Percentiles rank a stretch among this genome's conserved stretches.
These are phyloP conservation scores for Nitzschia sp. DNA, from an alignment of 108 stramenopile genomes.

Conservation along the genomic window DNA sequence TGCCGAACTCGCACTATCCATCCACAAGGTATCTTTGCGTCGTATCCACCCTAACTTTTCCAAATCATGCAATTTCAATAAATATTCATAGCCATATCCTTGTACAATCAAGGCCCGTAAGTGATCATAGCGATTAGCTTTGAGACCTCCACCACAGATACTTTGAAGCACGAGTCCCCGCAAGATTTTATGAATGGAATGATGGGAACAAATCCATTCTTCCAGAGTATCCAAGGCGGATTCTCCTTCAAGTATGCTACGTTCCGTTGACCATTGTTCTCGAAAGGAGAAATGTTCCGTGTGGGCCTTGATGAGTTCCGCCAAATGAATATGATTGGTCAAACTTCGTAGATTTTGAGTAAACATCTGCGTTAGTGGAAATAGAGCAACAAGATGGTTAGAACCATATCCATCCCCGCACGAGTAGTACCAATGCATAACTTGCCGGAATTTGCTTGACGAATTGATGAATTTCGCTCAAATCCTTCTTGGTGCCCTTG, in stretches of 20 bases:
- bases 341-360: constrained; percentile 69
- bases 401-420: too few relatives aligned
- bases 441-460: constrained; percentile 93
- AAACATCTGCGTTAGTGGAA: constrained; percentile 32
- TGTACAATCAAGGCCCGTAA: constrained; percentile 86
- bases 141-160: constrained; percentile 88
- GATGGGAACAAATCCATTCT: constrained; percentile 71
- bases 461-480: constrained; percentile 95
- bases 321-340: constrained; percentile 94
- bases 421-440: too few relatives aligned
- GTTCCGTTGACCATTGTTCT: constrained; percentile 93
- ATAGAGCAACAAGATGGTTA: too few relatives aligned
- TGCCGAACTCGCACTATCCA: constrained; percentile 63
- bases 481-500: constrained; percentile 86
- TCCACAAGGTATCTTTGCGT: constrained; percentile 73
- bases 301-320: constrained; percentile 86
- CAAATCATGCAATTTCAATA: constrained; percentile 79
- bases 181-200: constrained; percentile 75
- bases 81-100: constrained; percentile 91
- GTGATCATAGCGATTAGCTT: constrained; percentile 82
- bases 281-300: constrained; percentile 85
- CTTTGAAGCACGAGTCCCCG: constrained; percentile 91
- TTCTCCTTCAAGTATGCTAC: constrained; percentile 94
- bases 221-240: constrained; percentile 82
- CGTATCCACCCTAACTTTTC: constrained; percentile 86